phyloP scores from a whole-genome alignment of 2,329 filamentous ascomycete genomes.

The Colletotrichum sp. region DNA sequence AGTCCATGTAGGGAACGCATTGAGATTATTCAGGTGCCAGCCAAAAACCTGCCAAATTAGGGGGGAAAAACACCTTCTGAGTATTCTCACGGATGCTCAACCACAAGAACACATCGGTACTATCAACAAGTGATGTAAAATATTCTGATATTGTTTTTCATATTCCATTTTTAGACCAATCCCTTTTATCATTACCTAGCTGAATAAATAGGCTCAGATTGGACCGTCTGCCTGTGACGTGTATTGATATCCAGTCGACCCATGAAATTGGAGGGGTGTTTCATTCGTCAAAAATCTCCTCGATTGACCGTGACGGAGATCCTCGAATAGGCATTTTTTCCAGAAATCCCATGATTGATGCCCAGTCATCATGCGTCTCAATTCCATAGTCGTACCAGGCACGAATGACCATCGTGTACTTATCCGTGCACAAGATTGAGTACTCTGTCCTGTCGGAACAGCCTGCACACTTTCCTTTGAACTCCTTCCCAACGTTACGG shows the following conservation, averaged over 20 bases:
- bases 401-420: background rate
- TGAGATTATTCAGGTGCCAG: background rate
- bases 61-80: background rate
- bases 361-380: background rate
- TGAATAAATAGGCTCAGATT: background rate
- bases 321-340: background rate
- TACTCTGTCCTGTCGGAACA: background rate
- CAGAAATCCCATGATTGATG: background rate
- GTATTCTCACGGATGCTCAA: background rate
- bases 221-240: background rate
- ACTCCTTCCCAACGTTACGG: accelerated
- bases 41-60: background rate
- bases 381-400: background rate
- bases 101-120: background rate
- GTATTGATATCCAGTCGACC: background rate
- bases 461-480: background rate
- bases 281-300: background rate
- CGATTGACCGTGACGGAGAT: background rate
- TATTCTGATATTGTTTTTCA: background rate
- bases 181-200: background rate
- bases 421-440: background rate
- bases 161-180: background rate
- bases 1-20: background rate
- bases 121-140: background rate
- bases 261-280: background rate